Conservation (phyloP, 2,329 filamentous ascomycete genomes). For the Penicillium sp. region DNA sequence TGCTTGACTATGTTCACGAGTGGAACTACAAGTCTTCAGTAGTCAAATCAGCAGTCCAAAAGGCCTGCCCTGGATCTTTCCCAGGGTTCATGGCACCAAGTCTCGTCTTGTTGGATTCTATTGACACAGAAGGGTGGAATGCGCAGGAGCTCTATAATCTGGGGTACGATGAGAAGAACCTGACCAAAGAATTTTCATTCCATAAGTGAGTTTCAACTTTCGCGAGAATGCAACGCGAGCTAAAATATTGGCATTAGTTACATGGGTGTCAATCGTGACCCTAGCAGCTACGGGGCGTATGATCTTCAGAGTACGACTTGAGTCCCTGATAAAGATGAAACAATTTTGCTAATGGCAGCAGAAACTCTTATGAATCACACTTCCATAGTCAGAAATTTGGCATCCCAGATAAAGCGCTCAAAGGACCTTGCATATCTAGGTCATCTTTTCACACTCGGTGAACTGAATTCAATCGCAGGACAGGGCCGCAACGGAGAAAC, state of each 20-base stretch:
- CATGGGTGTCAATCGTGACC: slow-evolving; percentile 11
- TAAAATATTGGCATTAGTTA: slow-evolving; percentile 4
- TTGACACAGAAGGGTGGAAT: slow-evolving; percentile 4
- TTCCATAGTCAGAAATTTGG: slow-evolving; percentile 12
- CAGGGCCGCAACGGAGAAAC: slow-evolving; percentile 18
- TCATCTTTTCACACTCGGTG: slow-evolving; percentile 17
- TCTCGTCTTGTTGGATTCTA: slow-evolving; percentile 10
- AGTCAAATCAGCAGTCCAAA: slow-evolving; percentile 9
- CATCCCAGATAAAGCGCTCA: slow-evolving; percentile 12
- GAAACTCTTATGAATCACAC: slow-evolving; percentile 24
- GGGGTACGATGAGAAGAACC: slow-evolving; percentile 7
- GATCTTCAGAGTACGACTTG: slow-evolving; percentile 10
- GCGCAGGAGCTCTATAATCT: slow-evolving; percentile 5
- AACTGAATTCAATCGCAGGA: slow-evolving; percentile 20
- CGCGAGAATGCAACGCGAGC: too few relatives aligned
- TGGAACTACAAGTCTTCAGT: slow-evolving; percentile 16
- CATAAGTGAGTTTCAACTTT: slow-evolving; percentile 15
- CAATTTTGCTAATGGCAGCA: background rate
- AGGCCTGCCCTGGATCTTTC: slow-evolving; percentile 13
- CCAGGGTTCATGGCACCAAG: slow-evolving; percentile 16
- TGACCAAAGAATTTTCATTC: slow-evolving; percentile 14
- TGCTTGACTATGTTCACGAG: slow-evolving; percentile 16
- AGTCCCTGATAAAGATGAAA: background rate
- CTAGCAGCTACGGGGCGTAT: background rate
- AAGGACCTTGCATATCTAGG: slow-evolving; percentile 18